Base-by-base conservation (phyloP, 805 yeast genomes). In the Metschnikowia baotianmanensis region DNA sequence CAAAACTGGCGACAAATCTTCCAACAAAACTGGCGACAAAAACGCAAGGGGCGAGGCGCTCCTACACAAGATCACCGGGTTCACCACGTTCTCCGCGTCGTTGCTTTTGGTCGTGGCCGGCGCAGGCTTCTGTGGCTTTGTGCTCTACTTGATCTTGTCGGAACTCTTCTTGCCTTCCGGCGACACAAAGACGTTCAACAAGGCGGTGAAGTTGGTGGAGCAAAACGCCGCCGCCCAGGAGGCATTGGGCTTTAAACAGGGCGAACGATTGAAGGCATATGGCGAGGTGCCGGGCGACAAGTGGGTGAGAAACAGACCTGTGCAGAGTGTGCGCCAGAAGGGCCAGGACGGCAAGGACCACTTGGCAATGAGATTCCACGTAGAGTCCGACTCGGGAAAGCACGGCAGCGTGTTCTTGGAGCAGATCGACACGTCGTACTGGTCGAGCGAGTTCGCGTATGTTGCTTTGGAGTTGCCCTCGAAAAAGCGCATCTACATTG, bases 221-320 rank as follows among this genome's bases (percentile, higher is more conserved):
- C 69, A 82, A 44, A 86, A 83, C 59, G 72, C 73, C 35, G 61
- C 60, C 27, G 82, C 84, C 3, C 81, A 81, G 51, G 65, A 70
- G 48, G 59, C 81, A 22, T 67, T 90, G 27, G 75, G 76, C 21
- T 73, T 82, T 47, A 53, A 67, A 13, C 61, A 71, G 2, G 80
- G 78, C 8, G 76, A 73, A 40, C 76, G 86, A 56, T 67, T 90
- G 38, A 84, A 83, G 57, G 96, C 96, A 0, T 83, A 85, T 56
- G 96, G 96, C 34, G 95, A 85, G 51, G 61, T 71, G 6, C 63
- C 78, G 1, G 71, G 75, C 17, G 91, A 86, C 57, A 79, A 79
- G 53, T 87, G 96, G 91, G 84, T 88, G 6, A 78, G 96, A 67
- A 86, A 86, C 57, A 78, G 96, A 65, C 96, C 96, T 2, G 78